phyloP scores from a whole-genome alignment of 208 protist genomes.

The Crithidia sp. region DNA sequence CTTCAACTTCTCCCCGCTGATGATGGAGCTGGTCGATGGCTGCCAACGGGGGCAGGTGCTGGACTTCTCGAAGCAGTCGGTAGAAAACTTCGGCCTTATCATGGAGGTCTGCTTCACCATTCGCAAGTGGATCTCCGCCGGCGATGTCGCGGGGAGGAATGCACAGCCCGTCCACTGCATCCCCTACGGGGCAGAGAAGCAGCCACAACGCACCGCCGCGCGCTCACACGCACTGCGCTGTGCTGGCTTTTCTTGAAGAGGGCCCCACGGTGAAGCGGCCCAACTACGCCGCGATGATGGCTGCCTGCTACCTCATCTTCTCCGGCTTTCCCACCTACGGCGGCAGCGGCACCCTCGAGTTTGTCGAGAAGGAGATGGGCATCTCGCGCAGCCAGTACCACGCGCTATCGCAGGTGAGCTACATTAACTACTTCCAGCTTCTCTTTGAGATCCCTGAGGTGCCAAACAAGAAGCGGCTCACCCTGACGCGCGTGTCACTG shows the following conservation, averaged over 20 bases:
- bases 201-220: not conserved
- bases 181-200: not conserved
- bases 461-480: conserved; percentile 61
- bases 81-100: conserved; percentile 72
- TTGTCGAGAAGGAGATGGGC: conserved; percentile 66
- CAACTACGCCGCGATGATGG: conserved; percentile 84
- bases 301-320: conserved; percentile 78
- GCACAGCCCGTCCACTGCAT: not conserved
- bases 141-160: conserved; percentile 18
- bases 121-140: conserved; percentile 62
- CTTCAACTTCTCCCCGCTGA: conserved; percentile 84
- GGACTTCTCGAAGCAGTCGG: conserved; percentile 75
- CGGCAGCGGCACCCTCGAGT: conserved; percentile 55
- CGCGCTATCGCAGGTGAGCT: conserved; percentile 73
- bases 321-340: conserved; percentile 52
- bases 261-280: conserved; percentile 45
- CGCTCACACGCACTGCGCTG: conserved; percentile 46
- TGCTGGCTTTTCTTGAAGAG: conserved; percentile 80
- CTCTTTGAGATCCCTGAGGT: conserved; percentile 78
- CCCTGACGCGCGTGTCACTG: conserved; percentile 56
- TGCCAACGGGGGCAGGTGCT: conserved; percentile 67
- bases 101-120: conserved; percentile 83
- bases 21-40: conserved; percentile 70
- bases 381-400: conserved; percentile 62
- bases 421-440: conserved; percentile 85